Base-by-base conservation (phyloP, 208 protist genomes). In the Chromosphaera perkinsii region DNA sequence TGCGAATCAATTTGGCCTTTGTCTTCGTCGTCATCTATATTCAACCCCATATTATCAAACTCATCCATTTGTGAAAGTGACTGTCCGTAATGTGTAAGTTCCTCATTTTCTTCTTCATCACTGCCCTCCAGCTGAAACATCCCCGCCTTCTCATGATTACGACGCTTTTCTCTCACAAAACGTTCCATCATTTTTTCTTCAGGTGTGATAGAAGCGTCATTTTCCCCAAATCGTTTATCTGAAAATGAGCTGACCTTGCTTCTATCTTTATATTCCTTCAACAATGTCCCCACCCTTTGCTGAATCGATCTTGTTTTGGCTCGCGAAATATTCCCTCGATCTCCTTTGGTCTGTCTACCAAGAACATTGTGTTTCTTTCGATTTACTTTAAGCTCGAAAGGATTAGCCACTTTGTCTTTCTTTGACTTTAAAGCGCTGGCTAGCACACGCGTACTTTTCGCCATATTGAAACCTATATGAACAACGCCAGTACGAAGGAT, bases 131-230 rank as follows among this genome's bases (percentile, higher is more conserved):
- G 17, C 12, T 59, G 12, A 27, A n/a, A 59, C 12, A 39, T 40
- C 12, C n/a, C 29, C 20, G 12, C 39, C 24, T 59, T 59, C 39
- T 39, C 29, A 20, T 12, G 17, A 32, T 27, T 14, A 42, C n/a
- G 14, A 22, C 39, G 52, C 24, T 32, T 26, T 27, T 59, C 52
- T 40, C 12, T 10, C 17, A 32, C 17, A 40, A 66, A 66, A 17
- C 59, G 39, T 24, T 49, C 5, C 20, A 66, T 26, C 59, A 66
- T 66, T 55, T 66, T 66, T 12, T 66, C 59, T 55, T 66, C 59
- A 5, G 31, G 27, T 5, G 59, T 54, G 29, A 66, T 14, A 5
- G 20, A 27, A 3, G 9, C 43, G 35, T 66, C 59, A 17, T 51
- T 51, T 1, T 66, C 59, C 0, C 59, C 59, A 66, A 66, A 66